phyloP scores from a whole-genome alignment of 331 rosid species.

The Erythrophleum ivorense region DNA sequence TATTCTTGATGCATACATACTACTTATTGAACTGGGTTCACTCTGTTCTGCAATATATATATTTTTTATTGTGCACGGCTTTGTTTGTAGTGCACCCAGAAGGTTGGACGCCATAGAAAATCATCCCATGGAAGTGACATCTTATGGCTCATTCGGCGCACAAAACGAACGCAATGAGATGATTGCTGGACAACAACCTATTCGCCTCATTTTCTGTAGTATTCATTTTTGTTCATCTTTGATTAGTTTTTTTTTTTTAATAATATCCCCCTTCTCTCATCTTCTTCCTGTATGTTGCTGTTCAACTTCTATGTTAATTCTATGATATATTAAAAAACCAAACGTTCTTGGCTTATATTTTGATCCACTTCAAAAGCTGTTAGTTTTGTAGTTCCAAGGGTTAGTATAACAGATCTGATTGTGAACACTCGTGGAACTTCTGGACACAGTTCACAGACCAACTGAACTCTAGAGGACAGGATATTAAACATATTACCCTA shows the following conservation, averaged over 20 bases:
- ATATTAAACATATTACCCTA: too few species aligned
- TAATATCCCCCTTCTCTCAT: background rate
- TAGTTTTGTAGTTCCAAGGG: background rate
- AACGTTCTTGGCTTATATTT: constrained; percentile 4
- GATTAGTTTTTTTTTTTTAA: background rate
- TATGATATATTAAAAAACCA: constrained; percentile 18
- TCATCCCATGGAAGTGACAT: constrained; percentile 65
- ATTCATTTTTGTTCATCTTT: background rate
- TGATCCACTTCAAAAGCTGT: constrained; percentile 19
- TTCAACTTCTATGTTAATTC: constrained; percentile 21
- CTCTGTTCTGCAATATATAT: background rate
- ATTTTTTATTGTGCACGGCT: constrained; percentile 26
- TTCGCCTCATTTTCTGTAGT: background rate
- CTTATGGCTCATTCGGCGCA: constrained; percentile 61
- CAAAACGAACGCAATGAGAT: constrained; percentile 51
- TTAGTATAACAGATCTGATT: background rate
- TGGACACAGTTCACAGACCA: background rate
- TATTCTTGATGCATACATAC: background rate
- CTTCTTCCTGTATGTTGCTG: background rate
- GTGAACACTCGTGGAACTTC: constrained; percentile 7
- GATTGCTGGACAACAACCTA: too few species aligned
- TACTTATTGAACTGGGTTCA: background rate
- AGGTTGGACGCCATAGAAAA: constrained; percentile 59
- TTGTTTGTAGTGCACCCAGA: constrained; percentile 57
- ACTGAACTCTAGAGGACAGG: too few species aligned